A percentile compares a stretch with the other conserved stretches of the same genome.
These are phyloP conservation scores for Sistotremastrum suecicum DNA, from an alignment of 768 basidiomycete species.

Conservation along the genomic window DNA sequence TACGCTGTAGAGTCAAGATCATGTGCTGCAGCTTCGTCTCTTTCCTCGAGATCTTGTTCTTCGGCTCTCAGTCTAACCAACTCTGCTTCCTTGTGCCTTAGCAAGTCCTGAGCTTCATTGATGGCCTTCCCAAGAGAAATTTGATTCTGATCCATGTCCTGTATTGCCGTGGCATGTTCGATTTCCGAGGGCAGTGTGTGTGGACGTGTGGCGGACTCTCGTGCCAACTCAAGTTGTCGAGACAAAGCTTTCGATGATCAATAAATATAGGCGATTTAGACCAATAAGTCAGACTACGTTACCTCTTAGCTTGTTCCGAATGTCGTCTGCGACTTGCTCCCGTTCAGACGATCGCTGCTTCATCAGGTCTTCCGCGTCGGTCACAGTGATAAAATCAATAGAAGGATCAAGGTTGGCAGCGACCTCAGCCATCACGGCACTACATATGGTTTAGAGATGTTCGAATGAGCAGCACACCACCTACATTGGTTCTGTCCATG, in stretches of 20 bases:
- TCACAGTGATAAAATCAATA: constrained; percentile 6
- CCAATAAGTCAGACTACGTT: background rate
- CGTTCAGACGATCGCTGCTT: constrained; percentile 4
- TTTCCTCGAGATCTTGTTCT: constrained; percentile 42
- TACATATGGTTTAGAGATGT: background rate
- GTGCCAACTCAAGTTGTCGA: constrained; percentile 51
- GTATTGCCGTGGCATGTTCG: constrained; percentile 43
- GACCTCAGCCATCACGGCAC: constrained; percentile 7
- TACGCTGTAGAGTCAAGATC: constrained; percentile 59
- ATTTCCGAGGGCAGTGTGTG: constrained; percentile 53
- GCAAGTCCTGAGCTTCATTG: constrained; percentile 50
- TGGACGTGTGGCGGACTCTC: constrained; percentile 56
- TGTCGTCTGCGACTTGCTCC: constrained; percentile 5
- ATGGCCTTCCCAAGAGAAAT: constrained; percentile 62
- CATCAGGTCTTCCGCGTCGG: constrained; percentile 8
- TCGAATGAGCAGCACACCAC: background rate
- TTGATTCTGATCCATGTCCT: constrained; percentile 48
- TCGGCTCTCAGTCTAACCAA: constrained; percentile 55
- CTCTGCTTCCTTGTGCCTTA: constrained; percentile 58
- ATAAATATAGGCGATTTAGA: background rate
- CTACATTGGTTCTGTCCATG: constrained; percentile 6
- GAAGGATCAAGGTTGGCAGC: constrained; percentile 5
- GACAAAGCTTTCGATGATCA: constrained; percentile 36
- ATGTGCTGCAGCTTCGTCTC: constrained; percentile 62
- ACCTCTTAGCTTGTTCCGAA: constrained; percentile 4